These are phyloP conservation scores for Linum trigynum DNA, from an alignment of 345 rosid species.

Conservation along the genomic window DNA sequence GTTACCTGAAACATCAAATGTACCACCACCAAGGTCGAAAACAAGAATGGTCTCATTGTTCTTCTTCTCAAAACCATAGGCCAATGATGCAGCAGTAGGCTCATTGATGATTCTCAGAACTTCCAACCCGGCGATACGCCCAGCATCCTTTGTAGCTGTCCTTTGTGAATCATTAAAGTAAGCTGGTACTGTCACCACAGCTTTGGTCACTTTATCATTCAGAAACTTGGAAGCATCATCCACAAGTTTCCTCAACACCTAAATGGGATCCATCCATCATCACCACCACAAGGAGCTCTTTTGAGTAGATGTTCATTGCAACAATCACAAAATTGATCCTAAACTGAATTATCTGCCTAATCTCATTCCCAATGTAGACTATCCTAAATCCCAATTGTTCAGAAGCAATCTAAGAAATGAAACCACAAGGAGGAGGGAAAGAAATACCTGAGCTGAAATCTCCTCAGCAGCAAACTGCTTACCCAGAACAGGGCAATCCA, in stretches of 20 bases:
- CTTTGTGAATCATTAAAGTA: slow-evolving; percentile 39
- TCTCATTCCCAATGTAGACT: not conserved
- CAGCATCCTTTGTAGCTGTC: slow-evolving; percentile 98
- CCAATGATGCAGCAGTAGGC: slow-evolving; percentile 96
- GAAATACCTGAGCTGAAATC: slow-evolving; percentile 93
- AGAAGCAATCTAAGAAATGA: not conserved
- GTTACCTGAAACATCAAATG: slow-evolving; percentile 96
- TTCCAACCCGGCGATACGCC: slow-evolving; percentile 26
- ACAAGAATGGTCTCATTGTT: slow-evolving; percentile 92
- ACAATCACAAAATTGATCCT: not conserved
- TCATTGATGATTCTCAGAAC: slow-evolving; percentile 86
- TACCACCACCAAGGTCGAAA: slow-evolving; percentile 99
- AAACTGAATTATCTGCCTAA: not conserved
- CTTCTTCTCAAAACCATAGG: slow-evolving; percentile 94
- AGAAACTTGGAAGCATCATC: slow-evolving; percentile 70
- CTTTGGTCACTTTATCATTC: slow-evolving; percentile 25
- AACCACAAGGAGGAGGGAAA: not conserved
- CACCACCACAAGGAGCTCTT: too few relatives aligned
- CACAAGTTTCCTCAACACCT: slow-evolving; percentile 94
- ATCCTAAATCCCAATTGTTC: not conserved
- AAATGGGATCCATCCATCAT: not conserved
- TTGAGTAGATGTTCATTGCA: not conserved
- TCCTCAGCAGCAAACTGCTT: slow-evolving; percentile 96
- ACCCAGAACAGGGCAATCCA: slow-evolving; percentile 85
- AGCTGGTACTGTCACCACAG: slow-evolving; percentile 28